A percentile compares a stretch with the other conserved stretches of the same genome.
Evolutionary conservation across 176 grass and related monocot species (phyloP).

Genomic region (Ensete glaucum): DNA sequence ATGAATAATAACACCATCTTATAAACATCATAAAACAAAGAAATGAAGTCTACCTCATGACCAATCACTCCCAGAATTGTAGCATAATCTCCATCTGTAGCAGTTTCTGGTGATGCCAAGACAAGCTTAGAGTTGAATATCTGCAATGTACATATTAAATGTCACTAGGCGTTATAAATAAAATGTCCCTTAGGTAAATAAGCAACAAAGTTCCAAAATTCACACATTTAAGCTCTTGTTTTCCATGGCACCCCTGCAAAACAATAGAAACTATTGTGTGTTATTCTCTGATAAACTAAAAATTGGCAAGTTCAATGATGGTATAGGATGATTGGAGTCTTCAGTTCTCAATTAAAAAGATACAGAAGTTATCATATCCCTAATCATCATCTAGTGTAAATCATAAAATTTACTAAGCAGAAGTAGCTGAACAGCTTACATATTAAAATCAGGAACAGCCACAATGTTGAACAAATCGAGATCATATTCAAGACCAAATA

Average conservation of each 20-base stretch:
- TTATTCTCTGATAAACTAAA: not conserved
- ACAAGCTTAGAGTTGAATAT: slow-evolving; percentile 99
- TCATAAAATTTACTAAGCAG: not conserved
- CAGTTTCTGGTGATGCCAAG: slow-evolving; percentile 88
- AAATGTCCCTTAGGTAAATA: not conserved
- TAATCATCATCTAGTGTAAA: not conserved
- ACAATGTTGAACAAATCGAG: slow-evolving; percentile 99
- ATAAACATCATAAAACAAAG: not conserved
- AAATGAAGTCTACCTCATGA: slow-evolving; percentile 54
- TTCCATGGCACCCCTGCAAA: slow-evolving; percentile 95
- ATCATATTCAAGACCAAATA: slow-evolving; percentile 96
- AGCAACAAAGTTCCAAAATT: slow-evolving; percentile 13
- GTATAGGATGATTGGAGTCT: not conserved
- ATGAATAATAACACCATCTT: not conserved
- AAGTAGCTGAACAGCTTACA: slow-evolving; percentile 46
- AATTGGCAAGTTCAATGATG: not conserved
- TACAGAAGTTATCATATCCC: too few species aligned
- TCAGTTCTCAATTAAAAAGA: not conserved
- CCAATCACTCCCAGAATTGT: slow-evolving; percentile 95
- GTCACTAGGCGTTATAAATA: not conserved
- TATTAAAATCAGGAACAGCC: slow-evolving; percentile 98
- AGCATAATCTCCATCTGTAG: slow-evolving; percentile 93
- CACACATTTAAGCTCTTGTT: slow-evolving; percentile 98
- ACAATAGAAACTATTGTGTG: not conserved
- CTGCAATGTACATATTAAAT: slow-evolving; percentile 42